Evolutionary conservation across 2,329 filamentous ascomycete species (phyloP), one percentile per base, ranked within the genome.

Genomic region (Whalleya microplaca): DNA sequence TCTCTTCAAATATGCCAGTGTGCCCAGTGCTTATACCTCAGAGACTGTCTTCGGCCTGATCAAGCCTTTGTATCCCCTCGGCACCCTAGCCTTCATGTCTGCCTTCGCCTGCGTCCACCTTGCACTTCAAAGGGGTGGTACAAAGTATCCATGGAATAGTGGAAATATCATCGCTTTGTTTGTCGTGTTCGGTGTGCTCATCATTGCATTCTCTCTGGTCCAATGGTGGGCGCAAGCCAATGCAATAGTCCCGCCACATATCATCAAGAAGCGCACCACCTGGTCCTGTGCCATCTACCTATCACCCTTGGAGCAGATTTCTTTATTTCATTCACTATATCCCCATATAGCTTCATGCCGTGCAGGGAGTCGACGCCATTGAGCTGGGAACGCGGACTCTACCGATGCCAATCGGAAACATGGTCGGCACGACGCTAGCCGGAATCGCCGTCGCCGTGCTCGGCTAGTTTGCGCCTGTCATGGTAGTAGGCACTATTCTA

Each of bases 61-160:
- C 3, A 23, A 16, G 1, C 56, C 55, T 3, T 23, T 66, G 1
- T 59, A 66, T 46, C 49, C 53, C 5, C 8, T 62, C 9, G 65
- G 65, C 10, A 53, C 53, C 18, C 1, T 45, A 6, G 18, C 57
- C 21, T 23, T 61, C 10, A 20, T 60, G 21, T 55, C 53, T 2
- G 49, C 71, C 18, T 72, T 77, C 6, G 66, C 40, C 63, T 79
- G 75, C 51, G 71, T 79, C 10, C 61, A 78, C 1, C 64, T 80
- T 10, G 77, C 77, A 12, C 68, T 80, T 8, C 74, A 78, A 54
- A 79, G 75, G 76, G 73, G 73, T 48, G 73, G 71, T 6, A 64
- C 60, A 9, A 69, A 62, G n/a, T 64, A 61, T 23, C 21, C 66
- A 0, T 78, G 73, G 75, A 67, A 59, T 0, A 60, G 59, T 40